A percentile compares a stretch with the other conserved stretches of the same genome.
These are phyloP conservation scores for Diaporthe longicolla DNA, from an alignment of 2,329 filamentous ascomycete species.

Conservation along the genomic window DNA sequence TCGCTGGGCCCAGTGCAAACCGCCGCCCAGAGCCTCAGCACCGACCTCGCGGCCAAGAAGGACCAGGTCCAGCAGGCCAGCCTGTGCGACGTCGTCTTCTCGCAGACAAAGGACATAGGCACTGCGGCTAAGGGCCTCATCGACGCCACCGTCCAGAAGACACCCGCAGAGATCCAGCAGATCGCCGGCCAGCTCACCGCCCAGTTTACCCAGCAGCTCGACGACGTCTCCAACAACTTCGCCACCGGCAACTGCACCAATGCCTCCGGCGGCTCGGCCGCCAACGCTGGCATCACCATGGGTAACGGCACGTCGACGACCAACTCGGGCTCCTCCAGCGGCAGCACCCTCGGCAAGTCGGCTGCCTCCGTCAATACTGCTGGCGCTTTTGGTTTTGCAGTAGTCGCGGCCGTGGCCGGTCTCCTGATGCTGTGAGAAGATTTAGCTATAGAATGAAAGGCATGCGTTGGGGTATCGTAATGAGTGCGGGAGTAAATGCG, in stretches of 20 bases:
- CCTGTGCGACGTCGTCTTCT: conserved; percentile 48
- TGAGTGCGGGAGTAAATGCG: conserved; percentile 15
- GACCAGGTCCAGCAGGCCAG: conserved; percentile 48
- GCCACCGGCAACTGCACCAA: conserved; percentile 51
- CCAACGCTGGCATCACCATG: conserved; percentile 33
- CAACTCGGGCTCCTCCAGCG: conserved; percentile 7
- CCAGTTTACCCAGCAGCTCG: conserved; percentile 47
- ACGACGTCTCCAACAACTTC: conserved; percentile 47
- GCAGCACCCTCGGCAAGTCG: conserved; percentile 18
- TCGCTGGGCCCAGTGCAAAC: conserved; percentile 46
- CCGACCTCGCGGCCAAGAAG: conserved; percentile 49
- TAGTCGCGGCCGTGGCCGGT: conserved; percentile 30
- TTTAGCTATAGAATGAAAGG: neutral
- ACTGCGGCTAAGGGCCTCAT: conserved; percentile 48
- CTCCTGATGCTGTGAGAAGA: conserved; percentile 36
- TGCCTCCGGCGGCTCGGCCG: conserved; percentile 34
- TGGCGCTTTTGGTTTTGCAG: conserved; percentile 28
- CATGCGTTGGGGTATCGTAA: neutral
- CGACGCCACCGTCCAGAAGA: conserved; percentile 50
- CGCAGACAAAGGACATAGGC: conserved; percentile 47
- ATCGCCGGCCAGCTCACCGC: conserved; percentile 48
- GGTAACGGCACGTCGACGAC: conserved; percentile 16
- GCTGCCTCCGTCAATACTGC: conserved; percentile 25
- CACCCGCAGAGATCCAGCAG: conserved; percentile 48
- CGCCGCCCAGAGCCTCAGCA: conserved; percentile 47